Percentiles rank a stretch among this genome's conserved stretches.
These are phyloP conservation scores for Fusarium falciforme DNA, from an alignment of 2,329 filamentous ascomycete genomes.

Conservation along the genomic window DNA sequence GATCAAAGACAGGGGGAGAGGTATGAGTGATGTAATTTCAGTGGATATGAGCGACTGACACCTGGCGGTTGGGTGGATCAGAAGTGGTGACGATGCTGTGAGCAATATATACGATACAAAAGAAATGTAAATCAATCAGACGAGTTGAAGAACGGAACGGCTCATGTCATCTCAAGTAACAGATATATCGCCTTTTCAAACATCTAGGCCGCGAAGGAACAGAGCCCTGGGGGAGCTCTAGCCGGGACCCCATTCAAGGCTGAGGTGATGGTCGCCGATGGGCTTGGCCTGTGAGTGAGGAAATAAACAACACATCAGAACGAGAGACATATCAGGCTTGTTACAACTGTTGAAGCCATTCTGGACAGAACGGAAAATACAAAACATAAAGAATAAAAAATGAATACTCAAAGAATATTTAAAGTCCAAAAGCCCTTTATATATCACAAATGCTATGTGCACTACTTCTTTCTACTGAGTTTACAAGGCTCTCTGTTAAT, in stretches of 20 bases:
- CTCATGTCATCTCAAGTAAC: neutral
- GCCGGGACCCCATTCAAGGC: conserved; percentile 26
- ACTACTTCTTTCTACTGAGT: rapidly evolving
- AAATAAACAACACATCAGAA: neutral
- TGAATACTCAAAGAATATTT: neutral
- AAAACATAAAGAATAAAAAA: neutral
- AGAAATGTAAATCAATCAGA: neutral
- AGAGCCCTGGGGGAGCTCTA: neutral
- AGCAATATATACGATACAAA: neutral
- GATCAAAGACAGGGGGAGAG: neutral
- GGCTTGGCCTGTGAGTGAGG: neutral
- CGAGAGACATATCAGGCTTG: neutral
- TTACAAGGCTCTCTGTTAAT: neutral
- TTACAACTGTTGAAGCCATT: neutral
- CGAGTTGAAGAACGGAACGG: neutral
- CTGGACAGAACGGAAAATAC: rapidly evolving
- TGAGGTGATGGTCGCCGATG: conserved; percentile 15
- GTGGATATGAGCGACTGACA: neutral
- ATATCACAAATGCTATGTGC: neutral
- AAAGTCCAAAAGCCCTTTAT: neutral
- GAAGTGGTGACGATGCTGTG: neutral
- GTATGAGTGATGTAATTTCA: conserved; percentile 23
- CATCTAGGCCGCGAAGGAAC: neutral
- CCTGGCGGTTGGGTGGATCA: neutral
- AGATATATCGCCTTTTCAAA: neutral